Evolutionary conservation across 2,329 filamentous ascomycete species (phyloP).

Genomic region (Cercospora citrullina): DNA sequence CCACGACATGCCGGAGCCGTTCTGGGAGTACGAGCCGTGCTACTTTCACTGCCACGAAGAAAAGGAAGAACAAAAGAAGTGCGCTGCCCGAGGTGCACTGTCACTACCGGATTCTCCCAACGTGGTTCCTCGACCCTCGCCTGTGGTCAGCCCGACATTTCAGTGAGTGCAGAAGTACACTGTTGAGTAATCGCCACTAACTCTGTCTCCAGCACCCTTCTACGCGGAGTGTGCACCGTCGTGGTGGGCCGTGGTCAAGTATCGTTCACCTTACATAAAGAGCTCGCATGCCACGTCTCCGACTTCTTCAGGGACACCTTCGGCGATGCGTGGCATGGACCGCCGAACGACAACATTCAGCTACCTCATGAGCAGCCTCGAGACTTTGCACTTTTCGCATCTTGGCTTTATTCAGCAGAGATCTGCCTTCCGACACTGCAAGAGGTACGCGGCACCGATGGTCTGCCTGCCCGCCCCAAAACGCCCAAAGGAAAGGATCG

Average conservation of each 20-base stretch:
- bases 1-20: neutral
- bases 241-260: slow-evolving; percentile 9
- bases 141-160: neutral
- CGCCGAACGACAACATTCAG: neutral
- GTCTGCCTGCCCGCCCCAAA: neutral
- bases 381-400: slow-evolving; percentile 12
- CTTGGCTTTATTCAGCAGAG: slow-evolving; percentile 7
- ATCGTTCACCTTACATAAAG: slow-evolving; percentile 12
- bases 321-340: slow-evolving; percentile 7
- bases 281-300: slow-evolving; percentile 11
- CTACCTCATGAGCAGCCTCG: slow-evolving; percentile 5
- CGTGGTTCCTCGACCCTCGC: neutral
- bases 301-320: slow-evolving; percentile 6
- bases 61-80: slow-evolving; percentile 1
- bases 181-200: neutral
- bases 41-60: slow-evolving; percentile 8
- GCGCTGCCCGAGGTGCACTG: neutral
- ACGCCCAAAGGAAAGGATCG: slow-evolving; percentile 1
- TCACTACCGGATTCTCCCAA: neutral
- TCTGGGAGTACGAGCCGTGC: slow-evolving; percentile 10
- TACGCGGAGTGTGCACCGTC: slow-evolving; percentile 5
- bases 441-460: slow-evolving; percentile 1
- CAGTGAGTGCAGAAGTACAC: neutral
- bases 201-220: neutral
- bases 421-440: slow-evolving; percentile 2